Conservation (phyloP, 768 basidiomycete genomes). For the Sistotremastrum niveocremeum region DNA sequence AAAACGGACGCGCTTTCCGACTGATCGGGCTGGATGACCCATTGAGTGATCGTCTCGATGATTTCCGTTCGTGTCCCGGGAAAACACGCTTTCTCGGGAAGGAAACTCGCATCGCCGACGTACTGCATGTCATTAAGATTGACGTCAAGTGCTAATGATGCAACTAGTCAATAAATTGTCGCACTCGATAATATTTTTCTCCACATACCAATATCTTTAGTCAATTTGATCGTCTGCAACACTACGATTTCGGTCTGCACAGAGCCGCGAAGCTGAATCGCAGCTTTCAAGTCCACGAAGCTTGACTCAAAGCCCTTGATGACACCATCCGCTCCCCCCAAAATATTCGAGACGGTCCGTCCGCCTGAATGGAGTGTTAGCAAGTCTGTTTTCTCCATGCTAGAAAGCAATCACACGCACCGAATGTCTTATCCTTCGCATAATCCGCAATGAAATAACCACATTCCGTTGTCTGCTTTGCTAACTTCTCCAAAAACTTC, state of each 20-base stretch:
- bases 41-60: neutral
- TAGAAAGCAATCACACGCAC: slow-evolving; percentile 1
- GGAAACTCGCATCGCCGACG: neutral
- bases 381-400: neutral
- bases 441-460: slow-evolving; percentile 1
- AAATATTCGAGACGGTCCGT: neutral
- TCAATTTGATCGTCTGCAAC: too few species aligned
- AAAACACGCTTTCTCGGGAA: neutral
- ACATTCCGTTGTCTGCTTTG: slow-evolving; percentile 1
- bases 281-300: neutral
- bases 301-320: neutral
- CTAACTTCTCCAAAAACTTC: neutral
- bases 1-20: too few species aligned
- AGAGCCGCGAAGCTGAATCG: too few species aligned
- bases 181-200: too few species aligned
- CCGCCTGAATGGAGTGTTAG: neutral
- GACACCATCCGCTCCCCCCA: neutral
- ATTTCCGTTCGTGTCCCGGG: neutral
- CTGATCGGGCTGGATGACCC: too few species aligned
- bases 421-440: slow-evolving; percentile 1
- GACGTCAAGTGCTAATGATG: neutral
- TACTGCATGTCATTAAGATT: neutral
- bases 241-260: too few species aligned
- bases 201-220: too few species aligned
- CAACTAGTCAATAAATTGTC: neutral